Evolutionary conservation across 1,139 yeast genomes (phyloP).

Genomic region (Nakaseomyces kungkrabaensis): DNA sequence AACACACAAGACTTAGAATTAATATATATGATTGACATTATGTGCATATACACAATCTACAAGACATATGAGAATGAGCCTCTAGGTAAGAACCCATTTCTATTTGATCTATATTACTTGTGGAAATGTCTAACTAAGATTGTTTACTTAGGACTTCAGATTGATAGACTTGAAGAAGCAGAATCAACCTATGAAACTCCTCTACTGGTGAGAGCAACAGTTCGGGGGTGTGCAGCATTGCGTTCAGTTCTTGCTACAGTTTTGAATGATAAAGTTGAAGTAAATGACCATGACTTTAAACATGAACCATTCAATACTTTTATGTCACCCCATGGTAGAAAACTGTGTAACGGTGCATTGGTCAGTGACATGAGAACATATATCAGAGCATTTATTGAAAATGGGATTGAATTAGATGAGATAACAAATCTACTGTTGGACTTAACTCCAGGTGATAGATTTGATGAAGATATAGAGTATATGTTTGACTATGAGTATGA

Average conservation of each 20-base stretch:
- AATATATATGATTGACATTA: constrained; percentile 44
- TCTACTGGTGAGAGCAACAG: constrained; percentile 38
- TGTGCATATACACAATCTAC: constrained; percentile 41
- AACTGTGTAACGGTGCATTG: constrained; percentile 46
- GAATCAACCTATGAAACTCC: constrained; percentile 38
- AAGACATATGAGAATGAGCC: constrained; percentile 37
- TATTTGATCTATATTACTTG: constrained; percentile 42
- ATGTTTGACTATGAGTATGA: constrained; percentile 55
- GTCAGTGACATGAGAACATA: constrained; percentile 45
- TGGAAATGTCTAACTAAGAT: constrained; percentile 60
- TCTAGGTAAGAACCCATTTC: constrained; percentile 45
- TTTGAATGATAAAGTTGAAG: constrained; percentile 37
- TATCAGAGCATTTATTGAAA: constrained; percentile 37
- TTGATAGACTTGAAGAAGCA: constrained; percentile 51
- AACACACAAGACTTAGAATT: constrained; percentile 36
- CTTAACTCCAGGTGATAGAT: constrained; percentile 54
- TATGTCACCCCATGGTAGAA: constrained; percentile 53
- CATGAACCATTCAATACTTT: constrained; percentile 47
- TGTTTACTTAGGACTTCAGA: constrained; percentile 47
- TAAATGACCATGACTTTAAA: constrained; percentile 41
- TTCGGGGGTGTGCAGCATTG: constrained; percentile 55
- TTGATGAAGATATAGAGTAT: constrained; percentile 64
- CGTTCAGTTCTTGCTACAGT: constrained; percentile 52
- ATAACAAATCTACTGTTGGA: constrained; percentile 47
- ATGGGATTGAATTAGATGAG: constrained; percentile 38